Evolutionary conservation across 2,329 filamentous ascomycete genomes (phyloP).

Genomic region (Verruconis gallopava): DNA sequence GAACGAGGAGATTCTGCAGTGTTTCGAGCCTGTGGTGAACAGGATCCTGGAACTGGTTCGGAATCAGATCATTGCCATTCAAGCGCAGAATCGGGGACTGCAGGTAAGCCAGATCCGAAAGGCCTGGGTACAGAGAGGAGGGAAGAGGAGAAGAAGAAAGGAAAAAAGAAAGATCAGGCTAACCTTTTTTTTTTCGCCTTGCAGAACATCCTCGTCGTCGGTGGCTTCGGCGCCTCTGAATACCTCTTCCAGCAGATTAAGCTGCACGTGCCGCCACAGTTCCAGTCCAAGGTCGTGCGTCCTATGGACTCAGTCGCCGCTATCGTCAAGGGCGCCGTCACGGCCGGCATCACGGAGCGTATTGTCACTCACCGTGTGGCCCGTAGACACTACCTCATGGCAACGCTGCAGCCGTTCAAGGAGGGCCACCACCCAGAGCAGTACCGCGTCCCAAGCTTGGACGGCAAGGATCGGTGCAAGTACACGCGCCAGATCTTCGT

Average conservation of each 20-base stretch:
- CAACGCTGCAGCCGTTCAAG: constrained; percentile 95
- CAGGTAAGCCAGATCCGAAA: too few relatives aligned
- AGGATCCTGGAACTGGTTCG: constrained; percentile 88
- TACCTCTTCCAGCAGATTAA: constrained; percentile 99
- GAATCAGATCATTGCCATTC: constrained; percentile 98
- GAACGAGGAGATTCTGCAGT: constrained; percentile 97
- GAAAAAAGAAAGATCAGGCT: too few relatives aligned
- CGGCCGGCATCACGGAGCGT: constrained; percentile 91
- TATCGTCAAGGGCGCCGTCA: constrained; percentile 96
- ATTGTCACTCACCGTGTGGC: constrained; percentile 95
- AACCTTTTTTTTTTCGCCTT: too few relatives aligned
- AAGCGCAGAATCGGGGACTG: constrained; percentile 84
- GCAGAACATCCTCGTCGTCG: constrained; percentile 85
- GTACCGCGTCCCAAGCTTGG: constrained; percentile 89
- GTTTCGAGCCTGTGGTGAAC: constrained; percentile 97
- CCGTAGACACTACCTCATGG: constrained; percentile 97
- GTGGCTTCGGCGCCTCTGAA: constrained; percentile 95
- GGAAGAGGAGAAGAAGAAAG: too few relatives aligned
- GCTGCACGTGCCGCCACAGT: constrained; percentile 93
- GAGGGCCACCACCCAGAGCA: constrained; percentile 97
- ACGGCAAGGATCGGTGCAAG: constrained; percentile 97
- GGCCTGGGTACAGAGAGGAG: background rate
- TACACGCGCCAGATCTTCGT: constrained; percentile 98
- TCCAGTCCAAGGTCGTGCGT: constrained; percentile 94
- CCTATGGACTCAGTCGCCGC: constrained; percentile 98